A percentile compares a stretch with the other conserved stretches of the same genome.
These are phyloP conservation scores for Tolypocladium tundrense DNA, from an alignment of 2,329 filamentous ascomycete species.

Conservation along the genomic window DNA sequence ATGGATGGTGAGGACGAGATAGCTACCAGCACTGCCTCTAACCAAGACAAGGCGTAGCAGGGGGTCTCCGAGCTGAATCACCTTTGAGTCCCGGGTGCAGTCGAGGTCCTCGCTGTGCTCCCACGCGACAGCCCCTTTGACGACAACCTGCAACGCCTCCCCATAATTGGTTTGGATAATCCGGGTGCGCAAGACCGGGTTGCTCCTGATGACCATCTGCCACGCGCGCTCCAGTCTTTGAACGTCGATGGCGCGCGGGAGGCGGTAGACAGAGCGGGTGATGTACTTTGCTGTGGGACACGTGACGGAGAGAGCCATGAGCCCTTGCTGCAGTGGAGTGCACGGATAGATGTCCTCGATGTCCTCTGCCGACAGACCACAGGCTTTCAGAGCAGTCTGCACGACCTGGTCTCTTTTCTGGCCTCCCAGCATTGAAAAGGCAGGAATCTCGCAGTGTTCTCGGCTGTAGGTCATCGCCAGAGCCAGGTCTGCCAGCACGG, in stretches of 20 bases:
- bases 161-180: neutral
- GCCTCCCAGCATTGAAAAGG: constrained; percentile 3
- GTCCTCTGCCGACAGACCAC: neutral
- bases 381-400: neutral
- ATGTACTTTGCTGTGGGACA: constrained; percentile 11
- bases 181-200: neutral
- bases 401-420: neutral
- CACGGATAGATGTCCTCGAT: constrained; percentile 26
- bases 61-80: constrained; percentile 27
- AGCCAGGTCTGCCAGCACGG: constrained; percentile 2
- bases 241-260: constrained; percentile 4
- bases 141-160: constrained; percentile 1
- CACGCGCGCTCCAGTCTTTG: constrained; percentile 2
- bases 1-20: constrained; percentile 28
- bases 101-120: neutral
- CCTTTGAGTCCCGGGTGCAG: neutral
- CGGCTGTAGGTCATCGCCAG: neutral
- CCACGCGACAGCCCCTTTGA: neutral
- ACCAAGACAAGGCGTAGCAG: constrained; percentile 31
- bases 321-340: constrained; percentile 23
- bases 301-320: constrained; percentile 19
- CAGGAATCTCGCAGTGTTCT: neutral
- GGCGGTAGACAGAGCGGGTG: constrained; percentile 5
- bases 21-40: constrained; percentile 19
- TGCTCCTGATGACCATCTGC: neutral